Conservation (phyloP, 1,284 basidiomycete species). For the Inonotus hispidus region DNA sequence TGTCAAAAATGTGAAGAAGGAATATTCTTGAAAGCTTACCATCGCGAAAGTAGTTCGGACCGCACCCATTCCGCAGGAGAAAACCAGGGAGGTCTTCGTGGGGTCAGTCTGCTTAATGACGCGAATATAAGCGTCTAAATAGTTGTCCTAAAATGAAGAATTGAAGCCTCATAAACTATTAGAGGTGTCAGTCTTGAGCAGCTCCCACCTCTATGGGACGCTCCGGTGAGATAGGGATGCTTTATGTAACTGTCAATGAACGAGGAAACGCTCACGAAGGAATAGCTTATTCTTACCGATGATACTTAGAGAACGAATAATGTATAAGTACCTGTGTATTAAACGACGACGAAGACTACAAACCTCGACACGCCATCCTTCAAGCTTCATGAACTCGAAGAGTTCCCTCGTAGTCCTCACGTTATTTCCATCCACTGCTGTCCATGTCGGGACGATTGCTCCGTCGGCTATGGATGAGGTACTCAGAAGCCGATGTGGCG, state of each 20-base stretch:
- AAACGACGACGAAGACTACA: conserved; percentile 24
- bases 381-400: conserved; percentile 71
- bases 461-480: conserved; percentile 58
- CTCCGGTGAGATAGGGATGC: conserved; percentile 92
- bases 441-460: conserved; percentile 91
- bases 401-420: conserved; percentile 89
- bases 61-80: conserved; percentile 97
- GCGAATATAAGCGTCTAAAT: conserved; percentile 88
- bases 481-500: not conserved
- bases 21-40: conserved; percentile 33
- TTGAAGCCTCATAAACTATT: not conserved
- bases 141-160: conserved; percentile 61
- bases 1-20: not conserved
- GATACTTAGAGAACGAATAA: conserved; percentile 41
- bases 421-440: conserved; percentile 79
- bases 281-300: conserved; percentile 39
- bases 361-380: conserved; percentile 90
- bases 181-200: conserved; percentile 21
- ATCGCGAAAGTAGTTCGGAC: conserved; percentile 97
- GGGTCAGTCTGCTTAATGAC: conserved; percentile 84
- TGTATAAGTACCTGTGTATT: not conserved
- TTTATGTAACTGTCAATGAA: conserved; percentile 26
- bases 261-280: not conserved
- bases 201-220: conserved; percentile 73
- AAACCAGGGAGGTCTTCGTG: conserved; percentile 78